Evolutionary conservation across 768 basidiomycete genomes (phyloP), one percentile per base, ranked within the genome.

Genomic region (Tulasnella sp.): DNA sequence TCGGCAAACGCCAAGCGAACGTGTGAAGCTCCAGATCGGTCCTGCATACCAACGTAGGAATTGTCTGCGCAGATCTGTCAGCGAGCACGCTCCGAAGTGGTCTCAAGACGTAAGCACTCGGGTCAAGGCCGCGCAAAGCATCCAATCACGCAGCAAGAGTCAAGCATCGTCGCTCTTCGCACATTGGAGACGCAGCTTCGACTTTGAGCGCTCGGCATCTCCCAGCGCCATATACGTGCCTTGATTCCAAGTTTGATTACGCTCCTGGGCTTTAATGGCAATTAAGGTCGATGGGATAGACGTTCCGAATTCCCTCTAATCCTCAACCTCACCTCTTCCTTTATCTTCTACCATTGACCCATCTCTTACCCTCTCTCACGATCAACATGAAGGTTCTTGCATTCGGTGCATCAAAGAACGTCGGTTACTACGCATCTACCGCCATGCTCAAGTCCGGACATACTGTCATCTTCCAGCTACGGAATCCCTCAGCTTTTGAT

Each of bases 401-500:
- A 45, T 67, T 75, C 25, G 74, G 74, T 36, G 49, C 74, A 5
- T 64, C 74, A 19, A 25, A 52, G 8, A 75, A 75, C 52, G 64
- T 67, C 38, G 74, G 73, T 29, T 75, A 75, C 29, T 39, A 39
- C 31, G 15, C 29, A 37, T 17, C 74, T 12, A 54, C 37, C 54
- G 37, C 17, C 29, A 14, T 75, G 8, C 40, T 75, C 39, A 36
- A 75, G 67, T 12, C 36, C 11, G 74, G 74, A 25, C 74, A 75
- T 39, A 36, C 25, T 25, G 64, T 75, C 36, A 34, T 69, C 54
- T 69, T 67, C 74, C 74, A 69, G 12, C 84, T 92, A 42, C 87
- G 91, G 38, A 85, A 83, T 22, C 82, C 86, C 0, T 78, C 82
- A 11, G 84, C 85, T 4, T 91, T 92, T 78, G 89, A 90, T 64